Conservation (phyloP, 2,329 filamentous ascomycete genomes). For the Monilinia aucupariae region DNA sequence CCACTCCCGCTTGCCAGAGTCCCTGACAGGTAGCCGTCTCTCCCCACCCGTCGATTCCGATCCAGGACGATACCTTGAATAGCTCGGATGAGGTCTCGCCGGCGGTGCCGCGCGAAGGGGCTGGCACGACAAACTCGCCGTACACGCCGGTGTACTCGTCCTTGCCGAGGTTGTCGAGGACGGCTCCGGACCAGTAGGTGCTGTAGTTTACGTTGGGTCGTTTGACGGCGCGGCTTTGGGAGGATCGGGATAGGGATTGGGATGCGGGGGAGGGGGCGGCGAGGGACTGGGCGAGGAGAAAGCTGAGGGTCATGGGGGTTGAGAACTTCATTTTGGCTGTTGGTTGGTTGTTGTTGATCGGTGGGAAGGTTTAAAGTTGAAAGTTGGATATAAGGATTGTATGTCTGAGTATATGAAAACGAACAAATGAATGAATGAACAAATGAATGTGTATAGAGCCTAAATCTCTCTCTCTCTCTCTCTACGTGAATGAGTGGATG, state of each 20-base stretch:
- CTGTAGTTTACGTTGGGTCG: slow-evolving; percentile 26
- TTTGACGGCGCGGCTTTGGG: neutral
- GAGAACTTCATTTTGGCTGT: neutral
- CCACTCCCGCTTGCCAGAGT: slow-evolving; percentile 12
- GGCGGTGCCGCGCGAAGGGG: slow-evolving; percentile 17
- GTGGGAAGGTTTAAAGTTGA: neutral
- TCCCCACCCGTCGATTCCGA: slow-evolving; percentile 9
- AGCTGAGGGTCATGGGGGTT: neutral
- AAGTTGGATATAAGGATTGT: no score
- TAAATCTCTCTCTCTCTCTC: no score
- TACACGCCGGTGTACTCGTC: slow-evolving; percentile 36
- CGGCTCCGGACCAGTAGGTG: slow-evolving; percentile 39
- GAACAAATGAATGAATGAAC: neutral
- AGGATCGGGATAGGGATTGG: no score
- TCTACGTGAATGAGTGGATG: slow-evolving; percentile 1
- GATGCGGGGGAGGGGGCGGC: neutral
- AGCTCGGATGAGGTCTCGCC: neutral
- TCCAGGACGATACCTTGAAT: neutral
- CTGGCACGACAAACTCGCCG: slow-evolving; percentile 37
- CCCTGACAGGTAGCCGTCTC: neutral
- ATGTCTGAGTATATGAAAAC: neutral
- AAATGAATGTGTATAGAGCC: neutral
- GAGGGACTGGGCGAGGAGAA: neutral
- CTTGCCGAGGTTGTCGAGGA: slow-evolving; percentile 29
- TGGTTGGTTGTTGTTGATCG: no score